A percentile compares a stretch with the other conserved stretches of the same genome.
These are phyloP conservation scores for Leccinum disarticulatum DNA, from an alignment of 768 basidiomycete species.

Conservation along the genomic window DNA sequence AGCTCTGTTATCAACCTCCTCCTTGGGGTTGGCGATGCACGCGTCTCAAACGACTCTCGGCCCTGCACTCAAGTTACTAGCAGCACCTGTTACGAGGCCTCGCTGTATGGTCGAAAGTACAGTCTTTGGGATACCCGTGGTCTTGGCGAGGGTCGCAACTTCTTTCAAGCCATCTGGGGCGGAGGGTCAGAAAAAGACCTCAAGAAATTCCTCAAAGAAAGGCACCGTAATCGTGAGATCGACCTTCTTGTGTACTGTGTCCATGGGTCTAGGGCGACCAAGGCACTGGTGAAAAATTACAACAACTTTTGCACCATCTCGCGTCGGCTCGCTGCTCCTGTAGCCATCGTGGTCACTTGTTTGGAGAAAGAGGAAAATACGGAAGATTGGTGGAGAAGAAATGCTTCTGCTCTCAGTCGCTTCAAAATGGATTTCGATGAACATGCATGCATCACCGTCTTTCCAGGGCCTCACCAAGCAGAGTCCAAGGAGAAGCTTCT, in stretches of 20 bases:
- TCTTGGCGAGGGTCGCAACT: constrained; percentile 30
- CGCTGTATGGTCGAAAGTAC: constrained; percentile 3
- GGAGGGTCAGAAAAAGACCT: constrained; percentile 16
- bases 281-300: constrained; percentile 32
- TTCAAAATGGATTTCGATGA: constrained; percentile 35
- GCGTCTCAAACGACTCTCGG: constrained; percentile 5
- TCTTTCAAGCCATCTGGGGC: constrained; percentile 12
- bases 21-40: constrained; percentile 10
- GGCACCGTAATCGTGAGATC: constrained; percentile 29
- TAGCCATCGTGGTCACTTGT: constrained; percentile 35
- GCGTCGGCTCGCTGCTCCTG: constrained; percentile 38
- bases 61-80: constrained; percentile 19
- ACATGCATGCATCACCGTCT: constrained; percentile 39
- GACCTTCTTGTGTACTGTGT: constrained; percentile 42
- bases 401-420: constrained; percentile 24
- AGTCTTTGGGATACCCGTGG: constrained; percentile 40
- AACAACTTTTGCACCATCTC: constrained; percentile 35
- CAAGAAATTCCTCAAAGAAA: constrained; percentile 21
- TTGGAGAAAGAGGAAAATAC: constrained; percentile 30
- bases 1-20: constrained; percentile 31
- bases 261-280: constrained; percentile 34
- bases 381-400: constrained; percentile 36
- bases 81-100: constrained; percentile 4
- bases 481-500: constrained; percentile 19
- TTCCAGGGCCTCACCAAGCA: constrained; percentile 1